Base-by-base conservation (phyloP, 345 rosid genomes). In the Garcia nutans region DNA sequence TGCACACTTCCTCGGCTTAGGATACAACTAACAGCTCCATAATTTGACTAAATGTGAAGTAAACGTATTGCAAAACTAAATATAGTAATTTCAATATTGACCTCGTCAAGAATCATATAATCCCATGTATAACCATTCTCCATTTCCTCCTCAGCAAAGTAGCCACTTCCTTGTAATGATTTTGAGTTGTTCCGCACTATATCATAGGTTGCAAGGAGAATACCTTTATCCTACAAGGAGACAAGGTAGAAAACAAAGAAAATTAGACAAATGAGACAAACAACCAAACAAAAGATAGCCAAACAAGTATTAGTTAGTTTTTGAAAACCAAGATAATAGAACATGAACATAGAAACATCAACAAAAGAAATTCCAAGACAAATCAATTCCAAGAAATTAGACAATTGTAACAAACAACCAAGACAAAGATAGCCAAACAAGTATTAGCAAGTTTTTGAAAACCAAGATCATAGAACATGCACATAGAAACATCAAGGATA, bases 81-180 rank as follows among this genome's bases (percentile, higher is more conserved):
- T 15, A 44, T 26, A 12, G 26, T 45, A 65, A 23, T 5, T 42
- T n/a, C 7, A 49, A 33, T 44, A 59, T 44, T 26, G 83, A 96
- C 99, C 99, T 96, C 99, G 66, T 96, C 99, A 28, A 96, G 97
- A 78, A 96, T 89, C 96, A 96, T 90, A 82, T 96, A 96, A 82
- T 96, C 98, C 99, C 99, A 93, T 70, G 78, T 71, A 78, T 81
- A 68, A 63, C 82, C 85, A 77, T 93, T 91, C 41, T 88, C 97
- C 56, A 72, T 74, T 20, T 82, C 85, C 56, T 91, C 93, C 66
- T 88, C 91, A 60, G 47, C n/a, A 75, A 72, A 79, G 74, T 84
- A 83, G 78, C 22, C 33, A 71, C 73, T 77, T 56, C 98, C 99
- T 67, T 76, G 81, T 79, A 96, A 83, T 24, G 95, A 85, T 73